phyloP scores from a whole-genome alignment of 805 yeast species.

The Hanseniaspora meyeri region DNA sequence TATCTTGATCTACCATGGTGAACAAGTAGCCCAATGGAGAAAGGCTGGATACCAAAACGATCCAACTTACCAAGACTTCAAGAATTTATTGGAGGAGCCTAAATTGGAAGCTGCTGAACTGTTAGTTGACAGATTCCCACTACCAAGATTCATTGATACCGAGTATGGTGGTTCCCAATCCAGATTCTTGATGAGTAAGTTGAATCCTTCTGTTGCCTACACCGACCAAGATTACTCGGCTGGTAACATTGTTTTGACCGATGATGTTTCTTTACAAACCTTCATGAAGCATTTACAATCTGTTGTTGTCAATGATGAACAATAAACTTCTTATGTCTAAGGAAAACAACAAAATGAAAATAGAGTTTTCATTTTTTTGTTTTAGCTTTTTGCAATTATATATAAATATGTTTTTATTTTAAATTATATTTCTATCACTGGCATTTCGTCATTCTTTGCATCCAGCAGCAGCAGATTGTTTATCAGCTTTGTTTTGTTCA shows the following conservation, averaged over 20 bases:
- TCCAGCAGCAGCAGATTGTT: constrained; percentile 73
- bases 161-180: constrained; percentile 99
- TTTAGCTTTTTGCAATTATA: not conserved
- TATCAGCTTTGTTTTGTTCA: constrained; percentile 64
- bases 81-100: constrained; percentile 75
- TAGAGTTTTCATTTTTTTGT: not conserved
- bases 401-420: not conserved
- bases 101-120: constrained; percentile 84
- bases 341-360: not conserved
- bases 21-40: constrained; percentile 91
- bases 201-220: constrained; percentile 85
- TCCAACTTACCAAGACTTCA: constrained; percentile 79
- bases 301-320: constrained; percentile 55
- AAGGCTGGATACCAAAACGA: constrained; percentile 87
- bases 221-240: constrained; percentile 38
- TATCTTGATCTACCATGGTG: constrained; percentile 89
- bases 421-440: constrained; percentile 41
- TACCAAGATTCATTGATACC: constrained; percentile 93
- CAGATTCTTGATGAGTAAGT: constrained; percentile 83
- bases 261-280: constrained; percentile 87
- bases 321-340: constrained; percentile 15
- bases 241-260: constrained; percentile 82
- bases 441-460: constrained; percentile 59
- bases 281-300: constrained; percentile 91
- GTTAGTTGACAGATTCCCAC: constrained; percentile 86